phyloP scores from a whole-genome alignment of 179 eudicot genomes.

The Silene coronaria region DNA sequence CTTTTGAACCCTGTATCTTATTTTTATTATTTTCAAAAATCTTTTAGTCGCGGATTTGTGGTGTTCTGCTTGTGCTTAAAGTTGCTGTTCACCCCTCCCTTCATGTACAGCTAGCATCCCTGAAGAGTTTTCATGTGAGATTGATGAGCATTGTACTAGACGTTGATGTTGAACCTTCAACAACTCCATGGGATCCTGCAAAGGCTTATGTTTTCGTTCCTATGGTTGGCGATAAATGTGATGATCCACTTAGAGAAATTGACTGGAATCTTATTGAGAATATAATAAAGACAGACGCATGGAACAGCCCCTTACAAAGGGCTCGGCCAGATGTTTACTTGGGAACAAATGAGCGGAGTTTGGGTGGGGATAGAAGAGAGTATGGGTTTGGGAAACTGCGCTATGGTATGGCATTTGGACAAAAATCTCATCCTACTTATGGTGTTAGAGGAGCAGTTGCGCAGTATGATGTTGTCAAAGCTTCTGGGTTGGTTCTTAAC shows the following conservation, averaged over 20 bases:
- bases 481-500: slow-evolving; percentile 78
- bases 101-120: slow-evolving; percentile 59
- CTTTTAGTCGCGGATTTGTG: background rate
- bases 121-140: slow-evolving; percentile 96
- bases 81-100: slow-evolving; percentile 5
- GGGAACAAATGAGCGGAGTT: slow-evolving; percentile 91
- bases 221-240: slow-evolving; percentile 45
- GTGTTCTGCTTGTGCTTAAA: background rate
- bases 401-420: slow-evolving; percentile 82
- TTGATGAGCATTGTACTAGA: slow-evolving; percentile 96
- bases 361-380: slow-evolving; percentile 95
- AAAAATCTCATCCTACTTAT: slow-evolving; percentile 89
- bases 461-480: slow-evolving; percentile 81
- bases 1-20: background rate
- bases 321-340: slow-evolving; percentile 98
- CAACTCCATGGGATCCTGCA: slow-evolving; percentile 98
- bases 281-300: slow-evolving; percentile 55
- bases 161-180: slow-evolving; percentile 93
- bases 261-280: slow-evolving; percentile 71
- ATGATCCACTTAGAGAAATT: slow-evolving; percentile 56
- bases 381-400: slow-evolving; percentile 94
- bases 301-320: slow-evolving; percentile 93
- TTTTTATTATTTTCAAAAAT: background rate
- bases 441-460: slow-evolving; percentile 99
- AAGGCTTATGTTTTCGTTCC: slow-evolving; percentile 96